Base-by-base conservation (phyloP, 2,329 filamentous ascomycete species). In the Cyphellophora attinorum region DNA sequence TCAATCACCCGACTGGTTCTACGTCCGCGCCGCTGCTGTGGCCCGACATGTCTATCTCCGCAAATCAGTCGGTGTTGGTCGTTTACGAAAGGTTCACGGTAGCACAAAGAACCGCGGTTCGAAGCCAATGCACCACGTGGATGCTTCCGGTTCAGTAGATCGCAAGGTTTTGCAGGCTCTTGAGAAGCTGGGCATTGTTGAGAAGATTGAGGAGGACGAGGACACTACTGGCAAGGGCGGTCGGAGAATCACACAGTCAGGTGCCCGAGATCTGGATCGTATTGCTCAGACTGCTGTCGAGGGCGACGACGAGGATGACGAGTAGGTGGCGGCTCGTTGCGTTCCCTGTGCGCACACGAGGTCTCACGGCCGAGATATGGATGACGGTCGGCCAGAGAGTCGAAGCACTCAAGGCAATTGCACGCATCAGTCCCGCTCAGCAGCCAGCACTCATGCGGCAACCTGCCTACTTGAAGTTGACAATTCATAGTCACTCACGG, bases 11-110 rank as follows among this genome's bases (percentile, higher is more conserved):
- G 91, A 98, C 78, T 98, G 91, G 91, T 80, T 75, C 72, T 81
- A 81, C 71, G 64, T 79, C 64, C 88, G 91, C 62, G 88, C 89
- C 58, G 91, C 91, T 56, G 79, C 89, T 52, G 81, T 98, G 62
- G 91, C 91, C 60, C 86, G 88, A 62, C 89, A 96, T 76, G 81
- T 98, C 75, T 98, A 98, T 78, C 76, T 98, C 67, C 84, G 91
- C 74, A 98, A 98, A 79, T 95, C 88, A 48, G 88, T 98, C 62
- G 91, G 91, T 76, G 85, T 98, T 55, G 91, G 91, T 70, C 86
- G 91, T 62, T 80, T 98, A 56, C 83, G 89, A 68, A 94, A 93
- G 75, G 83, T 82, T 51, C 91, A 98, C 79, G 91, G 86, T 58
- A 82, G 78, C 55, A 82, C 83, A 74, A 95, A 93, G 81, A 98